These are phyloP conservation scores for Thelephora ganbajun DNA, from an alignment of 768 basidiomycete species.

Conservation along the genomic window DNA sequence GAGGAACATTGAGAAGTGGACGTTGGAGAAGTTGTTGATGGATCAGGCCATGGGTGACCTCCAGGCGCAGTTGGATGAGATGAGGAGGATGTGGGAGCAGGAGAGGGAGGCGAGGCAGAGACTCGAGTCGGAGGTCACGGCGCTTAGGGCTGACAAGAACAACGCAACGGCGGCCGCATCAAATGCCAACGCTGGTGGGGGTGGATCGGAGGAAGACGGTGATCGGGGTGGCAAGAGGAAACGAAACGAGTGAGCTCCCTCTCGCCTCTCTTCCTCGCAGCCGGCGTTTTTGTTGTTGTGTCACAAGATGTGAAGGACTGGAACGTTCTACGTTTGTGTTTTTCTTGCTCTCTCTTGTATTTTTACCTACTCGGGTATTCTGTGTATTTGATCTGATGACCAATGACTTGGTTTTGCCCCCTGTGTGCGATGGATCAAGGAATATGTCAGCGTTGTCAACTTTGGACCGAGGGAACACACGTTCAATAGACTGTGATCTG, in stretches of 20 bases:
- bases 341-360: no score
- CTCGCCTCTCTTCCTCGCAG: no score
- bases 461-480: no score
- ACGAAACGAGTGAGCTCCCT: neutral
- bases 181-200: neutral
- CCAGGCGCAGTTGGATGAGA: constrained; percentile 72
- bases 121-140: constrained; percentile 51
- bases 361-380: no score
- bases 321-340: no score
- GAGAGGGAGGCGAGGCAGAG: constrained; percentile 48
- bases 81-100: constrained; percentile 71
- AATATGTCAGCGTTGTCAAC: no score
- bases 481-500: no score
- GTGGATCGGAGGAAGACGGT: neutral
- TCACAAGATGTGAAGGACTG: neutral
- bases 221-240: neutral
- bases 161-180: constrained; percentile 2
- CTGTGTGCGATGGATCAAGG: no score
- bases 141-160: constrained; percentile 23
- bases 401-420: no score
- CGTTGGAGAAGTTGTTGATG: constrained; percentile 82
- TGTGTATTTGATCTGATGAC: no score
- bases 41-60: constrained; percentile 86
- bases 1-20: constrained; percentile 88
- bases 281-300: neutral